Evolutionary conservation across 257 asterid species (phyloP).

Genomic region (Nyctanthes arbortristis): DNA sequence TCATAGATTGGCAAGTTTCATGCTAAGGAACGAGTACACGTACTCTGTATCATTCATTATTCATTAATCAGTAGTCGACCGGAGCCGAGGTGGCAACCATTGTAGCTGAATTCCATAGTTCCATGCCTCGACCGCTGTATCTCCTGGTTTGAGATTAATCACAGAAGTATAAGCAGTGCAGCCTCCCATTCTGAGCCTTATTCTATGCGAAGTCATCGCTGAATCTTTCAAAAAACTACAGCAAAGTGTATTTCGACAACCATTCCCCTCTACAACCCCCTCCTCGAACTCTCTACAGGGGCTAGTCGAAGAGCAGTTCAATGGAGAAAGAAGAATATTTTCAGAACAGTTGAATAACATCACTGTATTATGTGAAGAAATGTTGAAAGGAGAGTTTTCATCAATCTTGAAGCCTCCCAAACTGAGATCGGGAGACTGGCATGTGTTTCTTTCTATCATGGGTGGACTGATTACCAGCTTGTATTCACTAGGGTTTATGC

Average conservation of each 20-base stretch:
- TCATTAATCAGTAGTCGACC: too few relatives aligned
- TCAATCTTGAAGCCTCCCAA: conserved; percentile 37
- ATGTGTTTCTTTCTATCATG: conserved; percentile 13
- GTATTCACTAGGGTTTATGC: conserved; percentile 26
- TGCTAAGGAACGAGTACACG: too few relatives aligned
- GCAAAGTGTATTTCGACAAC: conserved; percentile 37
- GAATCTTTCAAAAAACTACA: conserved; percentile 43
- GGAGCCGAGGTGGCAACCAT: conserved; percentile 43
- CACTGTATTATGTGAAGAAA: conserved; percentile 35
- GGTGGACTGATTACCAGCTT: conserved; percentile 38
- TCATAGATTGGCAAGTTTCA: too few relatives aligned
- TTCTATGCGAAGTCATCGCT: conserved; percentile 40
- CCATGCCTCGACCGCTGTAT: conserved; percentile 31
- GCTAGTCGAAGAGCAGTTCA: conserved; percentile 43
- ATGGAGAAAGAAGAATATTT: conserved; percentile 30
- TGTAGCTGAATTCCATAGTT: conserved; percentile 43
- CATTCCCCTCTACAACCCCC: conserved; percentile 7
- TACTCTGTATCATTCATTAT: too few relatives aligned
- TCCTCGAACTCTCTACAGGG: conserved; percentile 35
- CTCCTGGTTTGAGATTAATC: conserved; percentile 26
- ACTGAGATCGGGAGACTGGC: conserved; percentile 36
- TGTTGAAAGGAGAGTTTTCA: conserved; percentile 42
- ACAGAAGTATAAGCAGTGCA: conserved; percentile 45
- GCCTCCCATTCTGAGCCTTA: conserved; percentile 37
- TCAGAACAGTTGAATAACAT: conserved; percentile 44